Percentiles rank a stretch among this genome's conserved stretches.
These are phyloP conservation scores for Aspergillus fumigatiaffinis DNA, from an alignment of 2,329 filamentous ascomycete genomes.

Conservation along the genomic window DNA sequence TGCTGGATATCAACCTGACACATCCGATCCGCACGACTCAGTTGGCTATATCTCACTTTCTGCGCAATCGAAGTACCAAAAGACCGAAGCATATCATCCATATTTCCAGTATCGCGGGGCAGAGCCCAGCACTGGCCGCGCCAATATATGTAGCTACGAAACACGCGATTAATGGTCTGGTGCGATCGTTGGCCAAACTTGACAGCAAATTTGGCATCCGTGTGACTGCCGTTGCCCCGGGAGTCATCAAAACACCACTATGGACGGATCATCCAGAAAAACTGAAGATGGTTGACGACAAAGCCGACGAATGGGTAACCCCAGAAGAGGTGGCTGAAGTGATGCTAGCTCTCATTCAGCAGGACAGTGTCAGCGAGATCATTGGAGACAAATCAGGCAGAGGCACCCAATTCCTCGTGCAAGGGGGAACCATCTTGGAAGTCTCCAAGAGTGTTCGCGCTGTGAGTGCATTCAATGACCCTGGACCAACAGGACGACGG, in stretches of 20 bases:
- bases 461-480: slow-evolving; percentile 51
- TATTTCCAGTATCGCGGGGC: slow-evolving; percentile 47
- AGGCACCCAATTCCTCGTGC: slow-evolving; percentile 32
- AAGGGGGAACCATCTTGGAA: slow-evolving; percentile 53
- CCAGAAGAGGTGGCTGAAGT: slow-evolving; percentile 57
- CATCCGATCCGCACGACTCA: slow-evolving; percentile 52
- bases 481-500: slow-evolving; percentile 45
- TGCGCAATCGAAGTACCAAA: slow-evolving; percentile 27
- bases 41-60: slow-evolving; percentile 48
- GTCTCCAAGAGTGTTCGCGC: slow-evolving; percentile 52
- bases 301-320: slow-evolving; percentile 54
- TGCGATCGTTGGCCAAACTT: slow-evolving; percentile 49
- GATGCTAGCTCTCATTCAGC: slow-evolving; percentile 55
- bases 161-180: slow-evolving; percentile 46
- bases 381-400: slow-evolving; percentile 30
- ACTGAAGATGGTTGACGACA: slow-evolving; percentile 47
- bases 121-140: slow-evolving; percentile 34
- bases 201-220: slow-evolving; percentile 50
- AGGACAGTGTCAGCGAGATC: slow-evolving; percentile 39
- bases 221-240: slow-evolving; percentile 58
- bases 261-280: slow-evolving; percentile 63
- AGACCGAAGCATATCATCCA: slow-evolving; percentile 44
- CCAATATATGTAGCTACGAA: slow-evolving; percentile 50
- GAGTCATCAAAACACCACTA: slow-evolving; percentile 58
- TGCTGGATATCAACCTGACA: slow-evolving; percentile 50